Percentiles rank a stretch among this genome's conserved stretches.
Evolutionary conservation across 345 rosid genomes (phyloP).

Genomic region (Euphorbia pulcherrima): DNA sequence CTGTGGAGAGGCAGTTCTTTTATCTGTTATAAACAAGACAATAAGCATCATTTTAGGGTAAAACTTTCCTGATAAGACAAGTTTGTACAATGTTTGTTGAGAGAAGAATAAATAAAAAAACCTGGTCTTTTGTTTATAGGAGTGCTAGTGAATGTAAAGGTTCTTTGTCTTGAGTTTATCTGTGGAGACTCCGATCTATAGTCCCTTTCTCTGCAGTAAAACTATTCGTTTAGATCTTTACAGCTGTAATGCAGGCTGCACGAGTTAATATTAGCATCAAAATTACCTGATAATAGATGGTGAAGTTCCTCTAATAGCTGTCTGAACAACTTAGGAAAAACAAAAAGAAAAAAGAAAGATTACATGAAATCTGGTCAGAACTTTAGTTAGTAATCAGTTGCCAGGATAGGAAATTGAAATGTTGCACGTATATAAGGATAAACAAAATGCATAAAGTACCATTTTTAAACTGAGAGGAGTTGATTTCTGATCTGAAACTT

Average conservation of each 20-base stretch:
- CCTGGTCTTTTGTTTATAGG: slow-evolving; percentile 37
- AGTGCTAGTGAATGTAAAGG: slow-evolving; percentile 34
- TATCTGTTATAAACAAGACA: slow-evolving; percentile 32
- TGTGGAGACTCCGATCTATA: slow-evolving; percentile 31
- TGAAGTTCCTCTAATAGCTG: slow-evolving; percentile 37
- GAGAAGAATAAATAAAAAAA: slow-evolving; percentile 5
- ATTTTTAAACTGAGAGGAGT: slow-evolving; percentile 31
- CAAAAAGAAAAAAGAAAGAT: neutral
- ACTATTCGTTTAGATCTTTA: neutral
- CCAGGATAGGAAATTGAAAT: neutral
- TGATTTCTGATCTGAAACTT: slow-evolving; percentile 34
- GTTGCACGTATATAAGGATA: neutral
- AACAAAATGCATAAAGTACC: slow-evolving; percentile 29
- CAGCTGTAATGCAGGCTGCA: neutral
- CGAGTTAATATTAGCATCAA: slow-evolving; percentile 7
- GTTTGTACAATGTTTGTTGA: too few relatives aligned
- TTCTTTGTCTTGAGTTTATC: slow-evolving; percentile 25
- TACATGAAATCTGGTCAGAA: neutral
- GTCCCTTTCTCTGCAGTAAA: slow-evolving; percentile 32
- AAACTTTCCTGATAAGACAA: neutral
- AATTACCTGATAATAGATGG: slow-evolving; percentile 34
- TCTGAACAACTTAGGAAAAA: slow-evolving; percentile 33
- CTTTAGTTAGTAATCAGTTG: neutral
- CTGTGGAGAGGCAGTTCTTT: slow-evolving; percentile 47
- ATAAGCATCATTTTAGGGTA: neutral